These are phyloP conservation scores for Pythium dissotocum DNA, from an alignment of 352 stramenopile species.

Conservation along the genomic window DNA sequence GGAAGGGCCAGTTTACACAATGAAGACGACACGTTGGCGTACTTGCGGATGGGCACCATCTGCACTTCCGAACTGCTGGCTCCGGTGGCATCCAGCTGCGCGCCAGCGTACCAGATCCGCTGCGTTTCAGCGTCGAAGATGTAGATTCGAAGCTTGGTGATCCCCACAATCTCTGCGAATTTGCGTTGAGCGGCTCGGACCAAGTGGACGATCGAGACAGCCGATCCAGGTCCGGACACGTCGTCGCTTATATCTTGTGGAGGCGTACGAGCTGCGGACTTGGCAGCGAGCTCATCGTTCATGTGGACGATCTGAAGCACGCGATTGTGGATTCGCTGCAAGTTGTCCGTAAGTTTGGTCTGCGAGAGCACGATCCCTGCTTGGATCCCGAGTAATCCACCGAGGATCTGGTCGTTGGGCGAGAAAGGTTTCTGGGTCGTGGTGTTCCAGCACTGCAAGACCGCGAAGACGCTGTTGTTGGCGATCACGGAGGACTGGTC, in stretches of 20 bases:
- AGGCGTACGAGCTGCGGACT: slow-evolving; percentile 13
- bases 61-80: slow-evolving; percentile 26
- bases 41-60: slow-evolving; percentile 46
- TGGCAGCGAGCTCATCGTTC: slow-evolving; percentile 41
- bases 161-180: slow-evolving; percentile 56
- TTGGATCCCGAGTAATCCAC: slow-evolving; percentile 57
- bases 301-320: slow-evolving; percentile 57
- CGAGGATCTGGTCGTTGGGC: slow-evolving; percentile 73
- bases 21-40: slow-evolving; percentile 60
- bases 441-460: slow-evolving; percentile 74
- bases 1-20: slow-evolving; percentile 49
- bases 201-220: slow-evolving; percentile 46
- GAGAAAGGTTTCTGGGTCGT: slow-evolving; percentile 71
- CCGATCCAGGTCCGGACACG: not conserved
- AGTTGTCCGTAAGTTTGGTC: slow-evolving; percentile 39
- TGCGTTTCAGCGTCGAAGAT: slow-evolving; percentile 49
- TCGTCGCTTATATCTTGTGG: not conserved
- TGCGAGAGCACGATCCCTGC: slow-evolving; percentile 60
- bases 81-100: slow-evolving; percentile 17
- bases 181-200: slow-evolving; percentile 54
- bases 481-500: slow-evolving; percentile 10
- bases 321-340: slow-evolving; percentile 64
- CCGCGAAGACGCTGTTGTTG: slow-evolving; percentile 49
- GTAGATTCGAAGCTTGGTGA: slow-evolving; percentile 70
- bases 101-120: slow-evolving; percentile 59